Conservation (phyloP, 2,329 filamentous ascomycete species). For the Talaromyces sp. region DNA sequence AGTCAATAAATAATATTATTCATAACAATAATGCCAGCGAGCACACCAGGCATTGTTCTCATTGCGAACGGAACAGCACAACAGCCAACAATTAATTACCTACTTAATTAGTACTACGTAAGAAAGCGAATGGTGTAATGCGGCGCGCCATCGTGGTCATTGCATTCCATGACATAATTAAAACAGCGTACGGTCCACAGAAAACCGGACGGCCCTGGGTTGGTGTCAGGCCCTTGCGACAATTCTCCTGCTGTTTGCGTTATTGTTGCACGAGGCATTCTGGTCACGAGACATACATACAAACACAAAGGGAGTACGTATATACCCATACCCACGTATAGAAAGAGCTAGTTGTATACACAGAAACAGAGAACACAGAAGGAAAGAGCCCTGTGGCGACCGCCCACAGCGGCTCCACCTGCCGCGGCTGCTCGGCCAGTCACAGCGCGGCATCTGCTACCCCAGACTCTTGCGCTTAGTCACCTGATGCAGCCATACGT, state of each 20-base stretch:
- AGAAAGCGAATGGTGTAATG: not conserved
- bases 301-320: too few relatives aligned
- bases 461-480: not conserved
- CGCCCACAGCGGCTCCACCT: not conserved
- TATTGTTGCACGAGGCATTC: not conserved
- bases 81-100: too few relatives aligned
- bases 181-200: not conserved
- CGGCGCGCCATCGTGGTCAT: not conserved
- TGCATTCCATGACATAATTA: conserved; percentile 10
- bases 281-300: too few relatives aligned
- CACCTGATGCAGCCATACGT: too few relatives aligned
- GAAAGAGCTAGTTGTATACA: too few relatives aligned
- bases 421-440: not conserved
- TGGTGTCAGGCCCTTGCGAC: not conserved
- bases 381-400: not conserved
- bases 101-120: too few relatives aligned
- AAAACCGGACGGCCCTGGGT: not conserved
- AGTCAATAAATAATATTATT: not conserved
- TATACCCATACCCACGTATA: not conserved
- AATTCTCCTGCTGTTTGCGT: not conserved
- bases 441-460: not conserved
- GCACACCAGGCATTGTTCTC: not conserved
- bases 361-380: not conserved
- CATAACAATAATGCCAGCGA: not conserved
- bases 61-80: not conserved